phyloP scores from a whole-genome alignment of 768 basidiomycete genomes.

The Suillus discolor region DNA sequence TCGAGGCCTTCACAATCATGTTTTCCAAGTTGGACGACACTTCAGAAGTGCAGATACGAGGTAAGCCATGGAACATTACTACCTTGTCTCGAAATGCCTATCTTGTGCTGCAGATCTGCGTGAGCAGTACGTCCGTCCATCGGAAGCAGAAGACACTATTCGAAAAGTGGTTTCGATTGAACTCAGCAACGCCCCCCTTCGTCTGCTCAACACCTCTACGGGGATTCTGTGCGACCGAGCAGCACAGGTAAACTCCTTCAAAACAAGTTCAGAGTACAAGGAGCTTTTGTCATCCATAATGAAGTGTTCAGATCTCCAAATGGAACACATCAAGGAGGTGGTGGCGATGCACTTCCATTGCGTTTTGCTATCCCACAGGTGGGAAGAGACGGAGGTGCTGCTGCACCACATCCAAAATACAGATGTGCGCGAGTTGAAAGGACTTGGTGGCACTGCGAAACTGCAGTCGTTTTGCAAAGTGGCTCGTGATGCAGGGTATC shows the following conservation, averaged over 20 bases:
- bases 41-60: too few species aligned
- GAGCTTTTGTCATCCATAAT: not conserved
- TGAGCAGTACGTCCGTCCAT: too few species aligned
- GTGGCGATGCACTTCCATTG: not conserved
- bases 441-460: not conserved
- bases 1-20: too few species aligned
- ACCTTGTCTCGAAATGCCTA: too few species aligned
- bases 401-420: not conserved
- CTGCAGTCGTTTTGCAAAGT: not conserved
- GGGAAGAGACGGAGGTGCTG: not conserved
- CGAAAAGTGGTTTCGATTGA: not conserved
- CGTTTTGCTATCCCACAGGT: not conserved
- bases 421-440: not conserved
- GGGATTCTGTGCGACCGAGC: not conserved
- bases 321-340: not conserved
- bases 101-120: too few species aligned
- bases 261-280: not conserved
- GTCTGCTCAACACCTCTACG: not conserved
- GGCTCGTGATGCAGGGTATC: not conserved
- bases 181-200: not conserved
- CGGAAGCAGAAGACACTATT: too few species aligned
- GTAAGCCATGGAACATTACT: too few species aligned
- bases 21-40: too few species aligned
- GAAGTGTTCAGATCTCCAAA: not conserved
- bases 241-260: not conserved